Conservation (phyloP, 176 grass and related monocot species). For the Avena atlantica region DNA sequence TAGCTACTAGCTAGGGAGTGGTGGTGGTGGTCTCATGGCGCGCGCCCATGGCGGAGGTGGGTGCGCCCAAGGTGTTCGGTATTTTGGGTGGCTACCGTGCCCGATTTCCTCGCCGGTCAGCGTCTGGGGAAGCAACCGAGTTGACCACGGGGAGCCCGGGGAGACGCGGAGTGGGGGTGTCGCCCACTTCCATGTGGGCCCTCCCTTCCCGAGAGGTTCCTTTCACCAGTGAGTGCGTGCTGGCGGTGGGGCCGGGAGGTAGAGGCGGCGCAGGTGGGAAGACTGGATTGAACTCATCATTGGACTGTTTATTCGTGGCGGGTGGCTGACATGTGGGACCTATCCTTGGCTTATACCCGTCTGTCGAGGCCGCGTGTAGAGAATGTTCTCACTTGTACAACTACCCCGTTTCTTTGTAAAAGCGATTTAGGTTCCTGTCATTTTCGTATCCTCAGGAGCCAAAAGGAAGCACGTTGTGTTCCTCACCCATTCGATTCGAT, state of each 20-base stretch:
- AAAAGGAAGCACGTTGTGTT: background rate
- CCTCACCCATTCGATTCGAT: background rate
- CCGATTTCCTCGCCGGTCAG: slow-evolving; percentile 44
- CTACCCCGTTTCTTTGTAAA: background rate
- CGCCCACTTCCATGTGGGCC: slow-evolving; percentile 8
- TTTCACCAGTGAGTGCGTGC: background rate
- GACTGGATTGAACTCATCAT: background rate
- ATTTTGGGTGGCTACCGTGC: slow-evolving; percentile 36
- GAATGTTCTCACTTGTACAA: background rate
- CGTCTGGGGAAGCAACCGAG: slow-evolving; percentile 27
- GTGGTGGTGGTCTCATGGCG: slow-evolving; percentile 42
- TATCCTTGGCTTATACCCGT: background rate
- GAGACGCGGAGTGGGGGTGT: background rate
- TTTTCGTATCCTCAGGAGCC: background rate
- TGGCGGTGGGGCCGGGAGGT: background rate
- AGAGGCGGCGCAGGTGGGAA: slow-evolving; percentile 31
- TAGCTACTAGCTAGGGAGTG: background rate
- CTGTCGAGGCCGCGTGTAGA: background rate
- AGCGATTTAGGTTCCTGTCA: background rate
- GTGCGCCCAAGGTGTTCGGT: slow-evolving; percentile 29
- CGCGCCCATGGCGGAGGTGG: slow-evolving; percentile 43
- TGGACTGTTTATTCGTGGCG: background rate
- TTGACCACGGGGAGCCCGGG: slow-evolving; percentile 48
- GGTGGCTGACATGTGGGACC: background rate
- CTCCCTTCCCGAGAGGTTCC: background rate